phyloP scores from a whole-genome alignment of 108 stramenopile species.

The Discostella stelligeroides region DNA sequence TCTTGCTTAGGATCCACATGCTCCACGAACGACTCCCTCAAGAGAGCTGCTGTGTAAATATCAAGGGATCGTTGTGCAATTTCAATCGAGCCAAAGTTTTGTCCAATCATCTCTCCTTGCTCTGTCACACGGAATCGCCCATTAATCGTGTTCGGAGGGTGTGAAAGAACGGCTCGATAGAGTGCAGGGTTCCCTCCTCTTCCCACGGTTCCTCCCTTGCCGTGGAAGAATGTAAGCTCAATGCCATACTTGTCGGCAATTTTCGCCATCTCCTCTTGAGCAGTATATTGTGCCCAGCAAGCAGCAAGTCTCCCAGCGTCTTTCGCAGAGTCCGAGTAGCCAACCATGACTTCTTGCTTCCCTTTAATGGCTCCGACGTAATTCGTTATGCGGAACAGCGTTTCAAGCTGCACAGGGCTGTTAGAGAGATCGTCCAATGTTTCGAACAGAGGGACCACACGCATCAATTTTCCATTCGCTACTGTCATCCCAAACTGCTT shows the following conservation, averaged over 20 bases:
- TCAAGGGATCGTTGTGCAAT: slow-evolving; percentile 94
- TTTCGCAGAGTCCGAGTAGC: slow-evolving; percentile 96
- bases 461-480: slow-evolving; percentile 81
- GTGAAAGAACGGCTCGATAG: slow-evolving; percentile 87
- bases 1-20: slow-evolving; percentile 67
- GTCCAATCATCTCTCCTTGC: slow-evolving; percentile 98
- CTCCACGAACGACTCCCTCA: slow-evolving; percentile 82
- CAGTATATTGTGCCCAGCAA: slow-evolving; percentile 94
- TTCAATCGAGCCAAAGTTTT: slow-evolving; percentile 92
- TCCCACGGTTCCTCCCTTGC: slow-evolving; percentile 97
- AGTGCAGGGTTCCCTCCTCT: slow-evolving; percentile 95
- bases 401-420: slow-evolving; percentile 68
- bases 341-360: slow-evolving; percentile 98
- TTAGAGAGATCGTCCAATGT: slow-evolving; percentile 91
- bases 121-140: slow-evolving; percentile 99
- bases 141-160: slow-evolving; percentile 95
- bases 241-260: slow-evolving; percentile 80
- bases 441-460: slow-evolving; percentile 97
- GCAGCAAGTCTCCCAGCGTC: slow-evolving; percentile 97
- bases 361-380: slow-evolving; percentile 86
- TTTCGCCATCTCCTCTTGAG: slow-evolving; percentile 88
- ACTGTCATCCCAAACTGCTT: slow-evolving; percentile 90
- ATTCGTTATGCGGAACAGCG: slow-evolving; percentile 70
- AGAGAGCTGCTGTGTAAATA: slow-evolving; percentile 94
- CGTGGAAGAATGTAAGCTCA: slow-evolving; percentile 96